Evolutionary conservation across 1,139 yeast genomes (phyloP), one percentile per base, ranked within the genome.

Genomic region (Pichia inconspicua): DNA sequence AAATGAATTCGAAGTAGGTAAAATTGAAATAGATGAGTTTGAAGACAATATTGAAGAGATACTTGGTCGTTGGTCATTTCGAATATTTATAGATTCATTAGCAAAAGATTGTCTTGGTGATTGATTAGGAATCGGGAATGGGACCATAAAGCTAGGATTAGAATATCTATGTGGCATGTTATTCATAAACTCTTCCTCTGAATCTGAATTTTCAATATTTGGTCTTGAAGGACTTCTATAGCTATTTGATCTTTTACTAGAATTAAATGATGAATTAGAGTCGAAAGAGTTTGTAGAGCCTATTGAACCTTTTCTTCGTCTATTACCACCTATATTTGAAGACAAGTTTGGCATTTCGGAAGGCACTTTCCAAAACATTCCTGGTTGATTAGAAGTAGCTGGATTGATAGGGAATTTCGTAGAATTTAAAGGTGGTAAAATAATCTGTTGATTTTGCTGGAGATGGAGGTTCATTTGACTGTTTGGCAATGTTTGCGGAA

Each of bases 61-160:
- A 14, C 45, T 44, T 17, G 51, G 46, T 40, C 47, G 40, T 5
- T 25, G 40, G 12, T 35, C 22, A 35, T 19, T 44, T 0, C 64
- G 63, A 15, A 25, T 8, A n/a, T 9, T 15, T n/a, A 35, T 35
- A 3, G 48, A 45, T 7, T 57, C 63, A 40, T 55, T 55, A 14
- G 68, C 62, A 10, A 75, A 63, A 1, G 80, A 75, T 46, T 68
- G 68, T 45, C 79, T 66, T 2, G 81, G 80, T 1, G 79, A 72
- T 25, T 54, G 47, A 45, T 48, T 39, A 0, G 52, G 42, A 5
- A 48, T 10, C 5, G 53, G 48, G 11, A 56, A 47, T 3, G 65
- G 62, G 46, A 58, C 52, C 39, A 56, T 60, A 40, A 58, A 53
- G 17, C 11, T 34, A 15, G 37, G 22, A 15, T 34, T 34, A 9